Evolutionary conservation across 2,329 filamentous ascomycete genomes (phyloP).

Genomic region (Hysterium pulicare): DNA sequence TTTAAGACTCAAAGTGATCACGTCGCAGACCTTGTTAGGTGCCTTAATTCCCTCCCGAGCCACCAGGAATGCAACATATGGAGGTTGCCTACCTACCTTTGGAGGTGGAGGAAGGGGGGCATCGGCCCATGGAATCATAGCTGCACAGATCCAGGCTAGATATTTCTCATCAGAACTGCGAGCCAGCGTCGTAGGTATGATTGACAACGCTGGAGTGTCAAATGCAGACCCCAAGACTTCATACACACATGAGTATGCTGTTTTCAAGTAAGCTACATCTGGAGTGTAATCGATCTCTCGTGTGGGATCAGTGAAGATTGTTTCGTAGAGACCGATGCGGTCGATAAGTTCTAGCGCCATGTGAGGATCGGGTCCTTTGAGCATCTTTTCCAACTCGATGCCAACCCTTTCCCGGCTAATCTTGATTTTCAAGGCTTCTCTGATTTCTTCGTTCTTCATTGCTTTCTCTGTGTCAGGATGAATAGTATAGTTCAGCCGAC

Average conservation of each 20-base stretch:
- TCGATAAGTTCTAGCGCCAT: constrained; percentile 64
- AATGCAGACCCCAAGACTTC: constrained; percentile 1
- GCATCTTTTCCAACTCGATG: constrained; percentile 86
- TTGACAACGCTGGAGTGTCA: constrained; percentile 37
- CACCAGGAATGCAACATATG: constrained; percentile 56
- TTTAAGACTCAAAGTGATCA: constrained; percentile 63
- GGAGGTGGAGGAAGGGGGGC: constrained; percentile 51
- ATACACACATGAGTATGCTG: constrained; percentile 61
- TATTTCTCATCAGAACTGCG: constrained; percentile 64
- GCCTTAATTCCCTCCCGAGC: constrained; percentile 75
- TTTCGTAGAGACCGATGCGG: constrained; percentile 63
- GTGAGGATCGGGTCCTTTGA: constrained; percentile 63
- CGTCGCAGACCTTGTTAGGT: constrained; percentile 69
- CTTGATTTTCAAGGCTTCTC: constrained; percentile 75
- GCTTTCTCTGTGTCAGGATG: constrained; percentile 63
- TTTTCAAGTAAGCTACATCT: constrained; percentile 58
- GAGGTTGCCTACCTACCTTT: constrained; percentile 26
- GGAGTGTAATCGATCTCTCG: constrained; percentile 53
- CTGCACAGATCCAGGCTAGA: constrained; percentile 71
- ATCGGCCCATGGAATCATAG: constrained; percentile 70
- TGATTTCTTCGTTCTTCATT: constrained; percentile 78
- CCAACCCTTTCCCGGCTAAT: constrained; percentile 91
- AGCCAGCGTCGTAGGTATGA: constrained; percentile 47
- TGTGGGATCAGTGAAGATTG: constrained; percentile 69
- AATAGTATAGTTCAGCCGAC: constrained; percentile 75